Percentiles rank a stretch among this genome's conserved stretches.
phyloP scores from a whole-genome alignment of 73 alveolate genomes.

The Blepharisma japonicum region DNA sequence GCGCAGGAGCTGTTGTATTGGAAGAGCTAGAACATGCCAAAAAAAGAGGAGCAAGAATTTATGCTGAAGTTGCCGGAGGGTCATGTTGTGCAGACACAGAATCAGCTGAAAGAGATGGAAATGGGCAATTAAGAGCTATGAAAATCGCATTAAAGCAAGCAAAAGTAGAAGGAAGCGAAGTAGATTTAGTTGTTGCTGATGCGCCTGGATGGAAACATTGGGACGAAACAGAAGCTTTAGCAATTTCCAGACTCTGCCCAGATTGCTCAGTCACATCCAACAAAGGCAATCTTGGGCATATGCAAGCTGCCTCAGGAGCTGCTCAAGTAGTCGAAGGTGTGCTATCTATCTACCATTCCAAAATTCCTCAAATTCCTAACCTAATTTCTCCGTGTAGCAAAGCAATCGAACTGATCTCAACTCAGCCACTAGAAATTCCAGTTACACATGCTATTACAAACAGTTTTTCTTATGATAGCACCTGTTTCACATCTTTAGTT shows the following conservation, averaged over 20 bases:
- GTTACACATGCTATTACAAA: neutral
- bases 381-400: neutral
- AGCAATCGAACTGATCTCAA: neutral
- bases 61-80: constrained; percentile 69
- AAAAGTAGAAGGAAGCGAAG: constrained; percentile 41
- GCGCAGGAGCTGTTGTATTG: constrained; percentile 66
- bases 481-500: neutral
- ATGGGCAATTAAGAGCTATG: constrained; percentile 55
- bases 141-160: constrained; percentile 62
- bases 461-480: constrained; percentile 9
- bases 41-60: constrained; percentile 66
- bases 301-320: constrained; percentile 29
- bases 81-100: constrained; percentile 62
- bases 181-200: constrained; percentile 66
- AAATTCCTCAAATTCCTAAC: neutral
- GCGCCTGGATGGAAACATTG: constrained; percentile 74
- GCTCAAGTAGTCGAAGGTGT: neutral
- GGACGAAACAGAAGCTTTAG: constrained; percentile 61
- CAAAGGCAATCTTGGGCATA: constrained; percentile 27
- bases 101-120: constrained; percentile 59
- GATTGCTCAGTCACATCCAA: constrained; percentile 21
- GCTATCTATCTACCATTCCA: neutral
- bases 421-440: too few species aligned
- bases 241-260: constrained; percentile 38
- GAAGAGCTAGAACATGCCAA: constrained; percentile 68